phyloP scores from a whole-genome alignment of 257 asterid species.

The Leonotis leonurus region DNA sequence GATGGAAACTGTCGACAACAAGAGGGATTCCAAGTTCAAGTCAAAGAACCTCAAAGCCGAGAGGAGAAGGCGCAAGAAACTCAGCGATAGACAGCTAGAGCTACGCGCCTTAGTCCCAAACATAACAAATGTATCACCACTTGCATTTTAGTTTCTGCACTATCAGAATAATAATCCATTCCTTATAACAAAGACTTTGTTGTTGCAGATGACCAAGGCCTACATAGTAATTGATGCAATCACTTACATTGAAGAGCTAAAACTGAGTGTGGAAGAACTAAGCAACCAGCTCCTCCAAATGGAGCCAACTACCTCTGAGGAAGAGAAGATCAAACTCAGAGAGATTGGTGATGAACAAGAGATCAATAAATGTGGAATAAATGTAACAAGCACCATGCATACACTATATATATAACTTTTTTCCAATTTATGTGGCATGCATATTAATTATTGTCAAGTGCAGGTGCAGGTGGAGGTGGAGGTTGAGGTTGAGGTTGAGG shows the following conservation, averaged over 20 bases:
- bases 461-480: slow-evolving; percentile 65
- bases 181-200: not conserved
- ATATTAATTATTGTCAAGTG: no score
- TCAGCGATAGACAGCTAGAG: slow-evolving; percentile 52
- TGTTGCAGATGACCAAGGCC: slow-evolving; percentile 64
- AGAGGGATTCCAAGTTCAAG: slow-evolving; percentile 35
- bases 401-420: no score
- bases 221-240: slow-evolving; percentile 74
- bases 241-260: slow-evolving; percentile 54
- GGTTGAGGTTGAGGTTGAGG: slow-evolving; percentile 54
- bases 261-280: slow-evolving; percentile 40
- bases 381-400: slow-evolving; percentile 29
- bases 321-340: slow-evolving; percentile 11
- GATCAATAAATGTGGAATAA: slow-evolving; percentile 37
- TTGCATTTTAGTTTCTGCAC: not conserved
- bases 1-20: slow-evolving; percentile 6
- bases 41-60: slow-evolving; percentile 83
- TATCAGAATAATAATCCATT: not conserved
- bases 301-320: slow-evolving; percentile 28
- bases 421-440: no score
- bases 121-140: slow-evolving; percentile 55
- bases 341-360: slow-evolving; percentile 28
- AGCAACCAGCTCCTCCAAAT: slow-evolving; percentile 47
- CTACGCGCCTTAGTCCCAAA: slow-evolving; percentile 74
- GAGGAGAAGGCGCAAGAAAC: slow-evolving; percentile 70